These are phyloP conservation scores for Thalassia testudinum DNA, from an alignment of 116 monocot species.

Conservation along the genomic window DNA sequence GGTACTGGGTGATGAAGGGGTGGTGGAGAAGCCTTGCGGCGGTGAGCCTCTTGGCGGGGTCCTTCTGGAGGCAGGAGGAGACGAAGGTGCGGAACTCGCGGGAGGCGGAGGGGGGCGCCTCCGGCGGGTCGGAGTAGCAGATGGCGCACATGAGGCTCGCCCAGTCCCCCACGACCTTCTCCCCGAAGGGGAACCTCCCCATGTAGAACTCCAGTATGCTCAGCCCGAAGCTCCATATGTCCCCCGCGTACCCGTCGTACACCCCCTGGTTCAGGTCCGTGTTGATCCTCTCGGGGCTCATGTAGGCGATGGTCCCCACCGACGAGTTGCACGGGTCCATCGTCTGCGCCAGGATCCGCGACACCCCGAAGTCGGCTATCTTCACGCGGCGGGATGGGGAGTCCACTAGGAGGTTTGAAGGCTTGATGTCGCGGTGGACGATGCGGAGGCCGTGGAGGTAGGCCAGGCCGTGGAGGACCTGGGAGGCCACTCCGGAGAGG, in stretches of 20 bases:
- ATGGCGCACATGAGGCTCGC: conserved; percentile 35
- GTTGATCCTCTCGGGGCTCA: conserved; percentile 53
- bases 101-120: conserved; percentile 26
- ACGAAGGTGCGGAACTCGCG: conserved; percentile 25
- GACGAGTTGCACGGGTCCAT: conserved; percentile 51
- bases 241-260: conserved; percentile 33
- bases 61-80: conserved; percentile 35
- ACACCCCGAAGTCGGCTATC: conserved; percentile 44
- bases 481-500: conserved; percentile 28
- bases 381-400: conserved; percentile 13
- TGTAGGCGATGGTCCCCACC: conserved; percentile 46
- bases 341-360: conserved; percentile 32
- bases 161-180: conserved; percentile 34
- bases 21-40: conserved; percentile 26
- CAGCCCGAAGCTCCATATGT: conserved; percentile 49
- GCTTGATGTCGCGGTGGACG: conserved; percentile 57
- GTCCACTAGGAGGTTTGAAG: conserved; percentile 35
- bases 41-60: conserved; percentile 17
- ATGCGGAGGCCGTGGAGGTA: conserved; percentile 36
- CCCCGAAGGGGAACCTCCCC: conserved; percentile 29
- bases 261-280: conserved; percentile 39
- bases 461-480: conserved; percentile 29
- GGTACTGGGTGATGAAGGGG: conserved; percentile 22
- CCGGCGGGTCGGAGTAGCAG: conserved; percentile 24
- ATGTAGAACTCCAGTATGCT: conserved; percentile 39